A percentile compares a stretch with the other conserved stretches of the same genome.
These are phyloP conservation scores for Arctium lappa DNA, from an alignment of 129 eudicot genomes.

Conservation along the genomic window DNA sequence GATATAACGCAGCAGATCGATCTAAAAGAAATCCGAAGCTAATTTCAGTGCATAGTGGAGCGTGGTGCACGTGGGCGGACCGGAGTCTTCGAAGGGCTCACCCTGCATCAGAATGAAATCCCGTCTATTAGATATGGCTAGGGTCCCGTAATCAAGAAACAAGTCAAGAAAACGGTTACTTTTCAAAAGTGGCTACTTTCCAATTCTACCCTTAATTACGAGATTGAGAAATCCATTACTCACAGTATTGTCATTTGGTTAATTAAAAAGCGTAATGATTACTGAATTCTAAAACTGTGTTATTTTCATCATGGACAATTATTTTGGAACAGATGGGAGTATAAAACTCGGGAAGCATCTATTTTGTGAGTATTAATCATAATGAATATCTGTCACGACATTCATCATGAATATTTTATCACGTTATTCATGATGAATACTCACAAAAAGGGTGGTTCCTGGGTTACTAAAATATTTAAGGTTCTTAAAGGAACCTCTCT, in stretches of 20 bases:
- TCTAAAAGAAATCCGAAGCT: constrained; percentile 15
- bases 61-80: constrained; percentile 82
- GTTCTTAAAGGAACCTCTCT: too few relatives aligned
- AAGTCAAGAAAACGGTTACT: neutral
- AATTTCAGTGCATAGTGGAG: constrained; percentile 40
- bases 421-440: neutral
- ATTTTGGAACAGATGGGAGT: neutral
- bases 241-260: too few relatives aligned
- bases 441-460: too few relatives aligned
- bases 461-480: too few relatives aligned
- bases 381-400: too few relatives aligned
- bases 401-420: neutral
- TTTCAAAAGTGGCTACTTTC: neutral
- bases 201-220: neutral
- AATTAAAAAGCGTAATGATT: too few relatives aligned
- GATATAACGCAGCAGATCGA: constrained; percentile 21
- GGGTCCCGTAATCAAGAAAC: neutral
- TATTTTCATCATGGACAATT: neutral
- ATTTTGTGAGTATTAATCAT: too few relatives aligned
- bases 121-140: neutral
- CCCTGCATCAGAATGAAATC: constrained; percentile 42
- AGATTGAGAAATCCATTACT: neutral
- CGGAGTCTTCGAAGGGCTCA: constrained; percentile 91
- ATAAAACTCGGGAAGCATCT: too few relatives aligned
- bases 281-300: neutral